Percentiles rank a stretch among this genome's conserved stretches.
These are phyloP conservation scores for Fusarium xylarioides DNA, from an alignment of 2,329 filamentous ascomycete genomes.

Conservation along the genomic window DNA sequence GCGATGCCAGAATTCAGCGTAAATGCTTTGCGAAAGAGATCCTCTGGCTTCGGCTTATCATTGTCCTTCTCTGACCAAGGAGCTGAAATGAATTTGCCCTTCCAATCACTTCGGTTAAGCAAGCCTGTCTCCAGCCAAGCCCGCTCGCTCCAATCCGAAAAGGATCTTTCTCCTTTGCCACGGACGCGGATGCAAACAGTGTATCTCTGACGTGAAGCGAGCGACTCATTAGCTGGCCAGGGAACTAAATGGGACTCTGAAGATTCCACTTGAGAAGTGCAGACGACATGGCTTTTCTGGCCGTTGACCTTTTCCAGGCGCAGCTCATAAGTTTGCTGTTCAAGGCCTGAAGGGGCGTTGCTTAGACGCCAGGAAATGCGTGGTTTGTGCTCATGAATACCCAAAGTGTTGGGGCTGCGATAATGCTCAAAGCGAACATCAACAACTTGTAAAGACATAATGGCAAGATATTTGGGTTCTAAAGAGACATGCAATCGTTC, in stretches of 20 bases:
- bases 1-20: not conserved
- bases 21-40: slow-evolving; percentile 31
- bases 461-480: not conserved
- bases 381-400: slow-evolving; percentile 25
- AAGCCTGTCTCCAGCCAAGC: slow-evolving; percentile 26
- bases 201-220: slow-evolving; percentile 24
- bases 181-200: slow-evolving; percentile 1
- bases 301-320: not conserved
- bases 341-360: slow-evolving; percentile 21
- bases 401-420: slow-evolving; percentile 15
- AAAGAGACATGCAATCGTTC: not conserved
- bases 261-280: not conserved
- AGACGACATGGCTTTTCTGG: not conserved
- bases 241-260: slow-evolving; percentile 10
- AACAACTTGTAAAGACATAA: slow-evolving; percentile 18
- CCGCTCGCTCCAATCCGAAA: slow-evolving; percentile 22
- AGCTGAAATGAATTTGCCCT: slow-evolving; percentile 21
- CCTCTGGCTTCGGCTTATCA: slow-evolving; percentile 26
- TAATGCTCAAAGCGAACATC: slow-evolving; percentile 34
- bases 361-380: slow-evolving; percentile 32
- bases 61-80: slow-evolving; percentile 25
- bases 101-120: slow-evolving; percentile 21
- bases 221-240: slow-evolving; percentile 9
- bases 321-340: slow-evolving; percentile 28
- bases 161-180: not conserved